A percentile compares a stretch with the other conserved stretches of the same genome.
These are phyloP conservation scores for Apostasia shenzhenica DNA, from an alignment of 106 monocot species.

Conservation along the genomic window DNA sequence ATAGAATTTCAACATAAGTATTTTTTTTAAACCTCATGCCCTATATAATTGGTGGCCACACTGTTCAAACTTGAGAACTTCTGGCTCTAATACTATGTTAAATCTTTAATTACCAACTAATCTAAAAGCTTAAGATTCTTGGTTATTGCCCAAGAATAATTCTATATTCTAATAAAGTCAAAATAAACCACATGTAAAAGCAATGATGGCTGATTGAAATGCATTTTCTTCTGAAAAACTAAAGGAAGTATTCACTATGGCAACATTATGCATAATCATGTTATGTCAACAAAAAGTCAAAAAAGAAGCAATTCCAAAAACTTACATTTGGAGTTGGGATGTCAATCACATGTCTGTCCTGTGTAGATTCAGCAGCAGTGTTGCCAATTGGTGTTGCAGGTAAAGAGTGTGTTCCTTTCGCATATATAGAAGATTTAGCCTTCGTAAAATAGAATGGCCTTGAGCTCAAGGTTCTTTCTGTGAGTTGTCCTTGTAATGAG, in stretches of 20 bases:
- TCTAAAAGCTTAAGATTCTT: no score
- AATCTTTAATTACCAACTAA: no score
- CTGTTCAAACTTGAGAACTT: no score
- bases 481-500: constrained; percentile 33
- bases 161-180: no score
- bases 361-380: constrained; percentile 14
- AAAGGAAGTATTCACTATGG: neutral
- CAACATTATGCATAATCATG: neutral
- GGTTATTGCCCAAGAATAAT: no score
- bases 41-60: no score
- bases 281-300: neutral
- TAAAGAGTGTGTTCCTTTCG: constrained; percentile 62
- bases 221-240: neutral
- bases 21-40: no score
- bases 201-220: constrained; percentile 3
- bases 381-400: constrained; percentile 70
- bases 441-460: constrained; percentile 56
- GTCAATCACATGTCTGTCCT: constrained; percentile 52
- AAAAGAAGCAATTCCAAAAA: constrained; percentile 9
- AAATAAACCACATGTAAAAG: no score
- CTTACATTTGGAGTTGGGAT: constrained; percentile 50
- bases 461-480: constrained; percentile 42
- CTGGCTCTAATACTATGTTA: no score
- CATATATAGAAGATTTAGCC: constrained; percentile 39
- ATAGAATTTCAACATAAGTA: no score